A percentile compares a stretch with the other conserved stretches of the same genome.
These are phyloP conservation scores for Aspergillus nomiae DNA, from an alignment of 2,329 filamentous ascomycete genomes.

Conservation along the genomic window DNA sequence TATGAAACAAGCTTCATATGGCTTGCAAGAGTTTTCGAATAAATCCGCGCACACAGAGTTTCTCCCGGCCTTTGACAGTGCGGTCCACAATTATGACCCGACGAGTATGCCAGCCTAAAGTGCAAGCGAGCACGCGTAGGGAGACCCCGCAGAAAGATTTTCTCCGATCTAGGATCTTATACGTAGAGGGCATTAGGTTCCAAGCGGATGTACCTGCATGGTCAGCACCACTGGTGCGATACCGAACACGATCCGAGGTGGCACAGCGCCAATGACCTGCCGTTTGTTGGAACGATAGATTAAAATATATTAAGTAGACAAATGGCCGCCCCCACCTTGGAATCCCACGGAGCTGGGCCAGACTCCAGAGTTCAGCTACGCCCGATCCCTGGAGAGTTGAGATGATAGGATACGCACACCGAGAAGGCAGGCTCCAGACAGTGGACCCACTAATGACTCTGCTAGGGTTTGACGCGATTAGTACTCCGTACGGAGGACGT, in stretches of 20 bases:
- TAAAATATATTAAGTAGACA: constrained; percentile 1
- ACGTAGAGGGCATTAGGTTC: not conserved
- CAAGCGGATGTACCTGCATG: constrained; percentile 1
- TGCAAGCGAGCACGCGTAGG: not conserved
- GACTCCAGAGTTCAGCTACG: constrained; percentile 3
- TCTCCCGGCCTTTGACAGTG: not conserved
- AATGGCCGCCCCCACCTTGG: not conserved
- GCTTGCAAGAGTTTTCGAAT: not conserved
- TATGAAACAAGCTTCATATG: not conserved
- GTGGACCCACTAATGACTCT: not conserved
- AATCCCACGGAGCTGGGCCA: not conserved
- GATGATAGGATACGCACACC: constrained; percentile 1
- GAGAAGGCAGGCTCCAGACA: not conserved
- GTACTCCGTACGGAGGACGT: not conserved
- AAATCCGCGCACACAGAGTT: not conserved
- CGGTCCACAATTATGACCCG: not conserved
- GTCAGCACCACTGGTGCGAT: not conserved
- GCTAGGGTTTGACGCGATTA: not conserved
- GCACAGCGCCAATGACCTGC: constrained; percentile 2
- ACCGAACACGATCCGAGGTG: not conserved
- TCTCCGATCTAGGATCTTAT: not conserved
- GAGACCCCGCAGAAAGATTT: not conserved
- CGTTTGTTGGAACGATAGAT: not conserved
- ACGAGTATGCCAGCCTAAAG: not conserved
- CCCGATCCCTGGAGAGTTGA: not conserved